These are phyloP conservation scores for Tilletia horrida DNA, from an alignment of 1,284 basidiomycete genomes.

Conservation along the genomic window DNA sequence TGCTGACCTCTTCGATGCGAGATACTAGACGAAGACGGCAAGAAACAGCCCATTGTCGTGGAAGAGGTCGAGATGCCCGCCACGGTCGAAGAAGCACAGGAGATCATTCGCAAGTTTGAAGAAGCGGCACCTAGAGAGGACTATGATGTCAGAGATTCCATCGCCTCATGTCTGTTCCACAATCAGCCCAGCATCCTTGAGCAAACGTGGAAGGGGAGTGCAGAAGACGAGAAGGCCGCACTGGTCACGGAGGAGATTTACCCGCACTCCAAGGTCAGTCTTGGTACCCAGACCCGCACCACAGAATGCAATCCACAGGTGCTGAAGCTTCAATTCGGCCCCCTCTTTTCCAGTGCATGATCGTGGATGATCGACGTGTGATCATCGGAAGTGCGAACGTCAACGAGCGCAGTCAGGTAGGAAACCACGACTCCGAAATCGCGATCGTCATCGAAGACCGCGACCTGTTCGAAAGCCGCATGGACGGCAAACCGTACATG, in stretches of 20 bases:
- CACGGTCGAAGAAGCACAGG: slow-evolving; percentile 40
- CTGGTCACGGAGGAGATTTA: slow-evolving; percentile 57
- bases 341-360: slow-evolving; percentile 21
- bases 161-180: slow-evolving; percentile 53
- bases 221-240: slow-evolving; percentile 75
- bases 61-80: slow-evolving; percentile 37
- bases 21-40: slow-evolving; percentile 21
- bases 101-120: slow-evolving; percentile 26
- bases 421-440: slow-evolving; percentile 89
- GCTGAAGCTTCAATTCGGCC: not conserved
- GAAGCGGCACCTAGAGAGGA: slow-evolving; percentile 30
- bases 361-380: slow-evolving; percentile 26
- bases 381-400: slow-evolving; percentile 80
- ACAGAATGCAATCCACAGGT: slow-evolving; percentile 59
- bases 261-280: slow-evolving; percentile 26
- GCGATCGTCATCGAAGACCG: slow-evolving; percentile 82
- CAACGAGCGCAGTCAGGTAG: slow-evolving; percentile 26
- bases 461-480: slow-evolving; percentile 70
- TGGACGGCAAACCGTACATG: slow-evolving; percentile 71
- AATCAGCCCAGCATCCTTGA: slow-evolving; percentile 47
- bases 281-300: too few species aligned
- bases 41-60: slow-evolving; percentile 23
- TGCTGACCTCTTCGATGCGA: too few species aligned
- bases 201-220: slow-evolving; percentile 76
- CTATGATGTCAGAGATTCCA: slow-evolving; percentile 65